These are phyloP conservation scores for Pythium vanterpoolii DNA, from an alignment of 352 stramenopile genomes.

Conservation along the genomic window DNA sequence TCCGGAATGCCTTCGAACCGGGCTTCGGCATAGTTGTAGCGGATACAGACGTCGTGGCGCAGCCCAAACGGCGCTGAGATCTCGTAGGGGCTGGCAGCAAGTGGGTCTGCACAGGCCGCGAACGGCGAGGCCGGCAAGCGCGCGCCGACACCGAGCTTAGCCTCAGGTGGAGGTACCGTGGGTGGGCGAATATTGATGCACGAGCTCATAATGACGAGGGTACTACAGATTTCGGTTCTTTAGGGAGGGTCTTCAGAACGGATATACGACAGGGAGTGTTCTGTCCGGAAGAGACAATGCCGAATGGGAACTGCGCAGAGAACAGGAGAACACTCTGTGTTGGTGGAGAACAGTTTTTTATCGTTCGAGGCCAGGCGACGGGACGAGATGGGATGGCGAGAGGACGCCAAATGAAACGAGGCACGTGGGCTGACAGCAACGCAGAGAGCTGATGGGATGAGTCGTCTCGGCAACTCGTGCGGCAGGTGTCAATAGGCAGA, in stretches of 20 bases:
- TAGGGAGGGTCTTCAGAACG: conserved; percentile 1
- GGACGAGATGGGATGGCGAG: too few species aligned
- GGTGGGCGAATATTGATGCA: conserved; percentile 52
- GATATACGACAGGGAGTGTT: background rate
- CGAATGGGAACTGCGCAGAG: background rate
- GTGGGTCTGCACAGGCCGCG: conserved; percentile 31
- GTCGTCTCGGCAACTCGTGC: background rate
- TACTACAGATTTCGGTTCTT: conserved; percentile 8
- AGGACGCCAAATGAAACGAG: too few species aligned
- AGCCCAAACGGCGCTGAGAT: conserved; percentile 78
- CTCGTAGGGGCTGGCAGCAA: conserved; percentile 34
- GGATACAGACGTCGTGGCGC: conserved; percentile 81
- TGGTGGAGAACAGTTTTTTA: background rate
- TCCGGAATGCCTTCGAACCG: conserved; percentile 82
- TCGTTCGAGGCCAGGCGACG: background rate
- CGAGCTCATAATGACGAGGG: conserved; percentile 29
- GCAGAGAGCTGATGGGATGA: background rate
- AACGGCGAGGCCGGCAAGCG: conserved; percentile 29
- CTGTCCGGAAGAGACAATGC: background rate
- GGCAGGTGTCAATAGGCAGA: background rate
- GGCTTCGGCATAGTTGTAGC: conserved; percentile 86
- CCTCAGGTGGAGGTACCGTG: conserved; percentile 12
- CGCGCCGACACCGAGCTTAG: conserved; percentile 26
- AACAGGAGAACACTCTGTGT: background rate
- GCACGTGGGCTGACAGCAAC: background rate